Conservation (phyloP, 2,329 filamentous ascomycete species). For the Colletotrichum phormii region DNA sequence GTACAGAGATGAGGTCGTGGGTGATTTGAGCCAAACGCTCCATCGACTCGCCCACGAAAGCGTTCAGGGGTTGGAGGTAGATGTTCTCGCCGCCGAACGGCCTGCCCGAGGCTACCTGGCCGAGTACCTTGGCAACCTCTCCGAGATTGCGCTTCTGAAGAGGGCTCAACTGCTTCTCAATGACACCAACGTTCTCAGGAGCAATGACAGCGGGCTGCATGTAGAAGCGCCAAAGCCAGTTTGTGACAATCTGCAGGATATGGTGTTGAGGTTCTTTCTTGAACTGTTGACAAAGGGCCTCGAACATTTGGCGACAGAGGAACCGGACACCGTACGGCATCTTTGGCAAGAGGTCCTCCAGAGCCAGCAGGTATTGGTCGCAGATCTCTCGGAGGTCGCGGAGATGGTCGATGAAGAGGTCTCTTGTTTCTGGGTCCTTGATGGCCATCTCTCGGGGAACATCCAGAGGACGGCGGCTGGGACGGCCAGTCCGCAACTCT, state of each 20-base stretch:
- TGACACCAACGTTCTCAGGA: slow-evolving; percentile 92
- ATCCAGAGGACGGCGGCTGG: slow-evolving; percentile 84
- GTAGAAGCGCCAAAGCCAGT: slow-evolving; percentile 96
- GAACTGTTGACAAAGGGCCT: slow-evolving; percentile 81
- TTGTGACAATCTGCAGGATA: slow-evolving; percentile 84
- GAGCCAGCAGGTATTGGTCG: slow-evolving; percentile 84
- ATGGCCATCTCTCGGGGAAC: slow-evolving; percentile 95
- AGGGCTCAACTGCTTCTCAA: slow-evolving; percentile 89
- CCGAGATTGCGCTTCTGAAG: slow-evolving; percentile 92
- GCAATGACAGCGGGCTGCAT: slow-evolving; percentile 89
- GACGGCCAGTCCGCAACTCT: slow-evolving; percentile 89
- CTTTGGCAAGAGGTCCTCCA: slow-evolving; percentile 85
- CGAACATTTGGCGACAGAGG: slow-evolving; percentile 86
- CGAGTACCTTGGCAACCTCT: slow-evolving; percentile 91
- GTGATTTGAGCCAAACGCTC: slow-evolving; percentile 82
- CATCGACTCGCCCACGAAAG: slow-evolving; percentile 87
- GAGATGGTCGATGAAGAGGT: slow-evolving; percentile 93
- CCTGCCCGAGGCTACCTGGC: slow-evolving; percentile 88
- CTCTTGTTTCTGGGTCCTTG: slow-evolving; percentile 90
- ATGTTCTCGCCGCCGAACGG: slow-evolving; percentile 95
- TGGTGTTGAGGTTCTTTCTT: slow-evolving; percentile 81
- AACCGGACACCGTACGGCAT: slow-evolving; percentile 96
- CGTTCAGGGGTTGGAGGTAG: slow-evolving; percentile 94
- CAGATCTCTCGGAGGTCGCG: slow-evolving; percentile 94
- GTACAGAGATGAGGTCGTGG: slow-evolving; percentile 82